These are phyloP conservation scores for Stagonosporopsis chrysanthemi DNA, from an alignment of 2,329 filamentous ascomycete species.

Conservation along the genomic window DNA sequence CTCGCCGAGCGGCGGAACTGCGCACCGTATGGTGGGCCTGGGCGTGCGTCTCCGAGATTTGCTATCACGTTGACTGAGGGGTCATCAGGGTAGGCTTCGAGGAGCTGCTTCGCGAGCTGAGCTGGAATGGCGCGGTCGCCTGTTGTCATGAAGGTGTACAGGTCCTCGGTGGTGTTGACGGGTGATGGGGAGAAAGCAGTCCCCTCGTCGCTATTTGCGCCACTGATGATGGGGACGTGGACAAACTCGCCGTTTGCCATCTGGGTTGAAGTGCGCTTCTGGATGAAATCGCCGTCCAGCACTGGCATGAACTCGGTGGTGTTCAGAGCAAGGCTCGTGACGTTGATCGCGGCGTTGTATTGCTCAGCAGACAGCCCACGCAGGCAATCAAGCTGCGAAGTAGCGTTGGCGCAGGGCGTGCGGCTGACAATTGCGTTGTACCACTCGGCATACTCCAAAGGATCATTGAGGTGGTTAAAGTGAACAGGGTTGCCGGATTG, in stretches of 20 bases:
- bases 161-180: conserved; percentile 64
- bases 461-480: conserved; percentile 30
- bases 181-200: conserved; percentile 61
- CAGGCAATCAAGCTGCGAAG: conserved; percentile 56
- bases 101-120: conserved; percentile 31
- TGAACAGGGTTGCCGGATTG: conserved; percentile 52
- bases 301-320: conserved; percentile 51
- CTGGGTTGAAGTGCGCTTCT: conserved; percentile 61
- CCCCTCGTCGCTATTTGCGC: conserved; percentile 72
- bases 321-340: conserved; percentile 38
- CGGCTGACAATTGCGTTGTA: conserved; percentile 33
- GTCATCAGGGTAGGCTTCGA: conserved; percentile 42
- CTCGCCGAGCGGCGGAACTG: conserved; percentile 64
- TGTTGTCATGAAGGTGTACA: conserved; percentile 53
- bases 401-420: conserved; percentile 34
- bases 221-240: conserved; percentile 68
- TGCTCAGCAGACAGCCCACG: conserved; percentile 65
- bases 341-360: conserved; percentile 64
- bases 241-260: conserved; percentile 67
- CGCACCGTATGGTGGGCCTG: conserved; percentile 32
- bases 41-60: conserved; percentile 29
- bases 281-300: conserved; percentile 65
- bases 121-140: conserved; percentile 33
- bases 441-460: conserved; percentile 28
- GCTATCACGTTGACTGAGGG: conserved; percentile 37